phyloP scores from a whole-genome alignment of 768 basidiomycete species.

The Leucocoprinus birnbaumii region DNA sequence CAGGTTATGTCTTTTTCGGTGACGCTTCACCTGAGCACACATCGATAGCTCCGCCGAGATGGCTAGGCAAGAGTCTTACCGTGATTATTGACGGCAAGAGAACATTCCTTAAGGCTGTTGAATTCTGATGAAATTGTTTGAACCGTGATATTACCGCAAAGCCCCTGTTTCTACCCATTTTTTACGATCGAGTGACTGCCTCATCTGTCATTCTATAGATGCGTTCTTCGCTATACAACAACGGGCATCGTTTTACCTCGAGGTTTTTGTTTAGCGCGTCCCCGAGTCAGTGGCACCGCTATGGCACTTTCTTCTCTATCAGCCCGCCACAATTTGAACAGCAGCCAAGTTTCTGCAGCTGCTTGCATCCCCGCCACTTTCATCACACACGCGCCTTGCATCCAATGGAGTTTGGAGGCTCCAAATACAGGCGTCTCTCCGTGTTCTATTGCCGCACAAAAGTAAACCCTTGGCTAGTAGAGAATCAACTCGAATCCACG shows the following conservation, averaged over 20 bases:
- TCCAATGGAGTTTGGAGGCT: neutral
- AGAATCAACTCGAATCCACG: too few species aligned
- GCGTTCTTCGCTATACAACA: too few species aligned
- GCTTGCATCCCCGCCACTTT: too few species aligned
- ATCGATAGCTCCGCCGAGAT: slow-evolving; percentile 16
- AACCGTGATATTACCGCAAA: neutral
- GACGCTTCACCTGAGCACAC: slow-evolving; percentile 3
- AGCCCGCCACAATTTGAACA: too few species aligned
- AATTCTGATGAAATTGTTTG: slow-evolving; percentile 32
- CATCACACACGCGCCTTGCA: neutral
- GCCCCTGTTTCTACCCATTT: neutral
- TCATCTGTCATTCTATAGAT: neutral
- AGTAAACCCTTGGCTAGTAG: too few species aligned
- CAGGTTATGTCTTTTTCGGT: slow-evolving; percentile 18
- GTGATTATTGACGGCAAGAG: slow-evolving; percentile 56
- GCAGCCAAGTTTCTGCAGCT: too few species aligned
- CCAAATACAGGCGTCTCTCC: too few species aligned
- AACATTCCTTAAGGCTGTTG: slow-evolving; percentile 35
- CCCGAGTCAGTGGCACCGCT: neutral
- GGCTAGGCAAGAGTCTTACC: slow-evolving; percentile 43
- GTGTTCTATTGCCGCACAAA: too few species aligned
- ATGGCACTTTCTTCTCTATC: too few species aligned
- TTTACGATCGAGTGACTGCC: neutral
- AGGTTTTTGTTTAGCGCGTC: neutral
- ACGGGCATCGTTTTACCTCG: neutral